Base-by-base conservation (phyloP, 2,329 filamentous ascomycete species). In the Colletotrichum echinochloae region DNA sequence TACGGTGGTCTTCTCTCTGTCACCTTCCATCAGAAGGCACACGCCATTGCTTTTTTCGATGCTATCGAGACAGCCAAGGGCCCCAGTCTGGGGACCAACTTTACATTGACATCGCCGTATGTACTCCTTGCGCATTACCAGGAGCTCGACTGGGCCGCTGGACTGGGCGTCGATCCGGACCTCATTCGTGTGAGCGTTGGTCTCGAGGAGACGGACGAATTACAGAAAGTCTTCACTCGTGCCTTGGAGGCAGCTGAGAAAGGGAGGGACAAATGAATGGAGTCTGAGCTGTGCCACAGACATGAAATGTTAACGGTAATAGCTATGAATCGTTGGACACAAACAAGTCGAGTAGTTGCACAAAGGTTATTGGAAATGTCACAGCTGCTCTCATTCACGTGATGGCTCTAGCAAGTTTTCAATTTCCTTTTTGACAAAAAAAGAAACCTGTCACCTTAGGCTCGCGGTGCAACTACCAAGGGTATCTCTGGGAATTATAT, bases 1-100 rank as follows among this genome's bases (percentile, higher is more conserved):
- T 98, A 98, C 77, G 95, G 96, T 12, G 95, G 95, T 4, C 84
- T 99, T 2, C 85, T 99, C 16, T 97, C 94, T 3, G 90, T 95
- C 46, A 94, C 92, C 0, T 97, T 98, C 77, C 83, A 93, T 74
- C 85, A 85, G 1, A 89, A 87, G 66, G 84, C 86, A 37, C 90
- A 95, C 72, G 93, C 95, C 0, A 84, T 94, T 64, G 87, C 89
- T 0, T 98, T 98, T 79, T 98, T 92, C 80, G 94, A 99, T 81
- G 87, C 88, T 16, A 83, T 99, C 20, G 90, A 97, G 72, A 96
- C 94, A 1, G 91, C 94, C 48, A 99, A 99, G 81, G 96, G 96
- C 0, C 96, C 96, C 0, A 98, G 94, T 80, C 84, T 99, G 60
- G 96, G 96, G 2, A 98, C 96, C 0, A 99, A 99, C 80, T 99